Evolutionary conservation across 2,329 filamentous ascomycete species (phyloP).

Genomic region (Diaporthe velutina): DNA sequence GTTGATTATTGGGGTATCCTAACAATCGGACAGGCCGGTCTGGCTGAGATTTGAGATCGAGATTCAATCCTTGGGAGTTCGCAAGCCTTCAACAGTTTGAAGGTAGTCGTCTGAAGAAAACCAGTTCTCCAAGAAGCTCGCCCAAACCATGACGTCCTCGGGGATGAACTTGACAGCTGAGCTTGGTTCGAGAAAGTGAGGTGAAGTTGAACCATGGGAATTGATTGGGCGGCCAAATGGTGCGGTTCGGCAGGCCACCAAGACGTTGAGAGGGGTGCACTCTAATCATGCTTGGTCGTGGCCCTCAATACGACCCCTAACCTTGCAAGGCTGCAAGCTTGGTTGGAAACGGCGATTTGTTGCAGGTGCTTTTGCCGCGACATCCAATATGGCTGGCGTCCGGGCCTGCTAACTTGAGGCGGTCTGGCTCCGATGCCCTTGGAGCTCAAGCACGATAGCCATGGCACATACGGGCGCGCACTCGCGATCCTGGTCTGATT

Average conservation of each 20-base stretch:
- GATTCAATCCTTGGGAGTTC: background rate
- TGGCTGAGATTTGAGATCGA: slow-evolving; percentile 18
- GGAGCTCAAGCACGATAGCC: background rate
- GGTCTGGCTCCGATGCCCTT: background rate
- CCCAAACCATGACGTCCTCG: slow-evolving; percentile 26
- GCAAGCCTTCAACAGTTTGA: background rate
- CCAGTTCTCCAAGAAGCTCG: background rate
- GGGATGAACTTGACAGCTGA: slow-evolving; percentile 24
- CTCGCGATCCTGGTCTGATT: slow-evolving; percentile 10
- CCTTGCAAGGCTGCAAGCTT: slow-evolving; percentile 28
- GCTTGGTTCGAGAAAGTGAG: slow-evolving; percentile 14
- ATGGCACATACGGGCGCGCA: background rate
- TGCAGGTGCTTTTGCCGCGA: slow-evolving; percentile 27
- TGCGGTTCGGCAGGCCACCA: slow-evolving; percentile 19
- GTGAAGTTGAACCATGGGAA: background rate
- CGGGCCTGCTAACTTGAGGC: slow-evolving; percentile 9
- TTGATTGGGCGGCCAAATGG: slow-evolving; percentile 20
- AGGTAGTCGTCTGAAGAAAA: slow-evolving; percentile 19
- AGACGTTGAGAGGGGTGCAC: slow-evolving; percentile 21
- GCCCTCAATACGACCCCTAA: background rate
- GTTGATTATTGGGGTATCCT: slow-evolving; percentile 17
- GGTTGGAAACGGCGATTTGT: slow-evolving; percentile 21
- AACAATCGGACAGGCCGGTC: slow-evolving; percentile 3
- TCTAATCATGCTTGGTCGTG: slow-evolving; percentile 8
- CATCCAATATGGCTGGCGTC: slow-evolving; percentile 17